Evolutionary conservation across 2,329 filamentous ascomycete genomes (phyloP), one percentile per base, ranked within the genome.

Genomic region (Harringtonia aguacate): DNA sequence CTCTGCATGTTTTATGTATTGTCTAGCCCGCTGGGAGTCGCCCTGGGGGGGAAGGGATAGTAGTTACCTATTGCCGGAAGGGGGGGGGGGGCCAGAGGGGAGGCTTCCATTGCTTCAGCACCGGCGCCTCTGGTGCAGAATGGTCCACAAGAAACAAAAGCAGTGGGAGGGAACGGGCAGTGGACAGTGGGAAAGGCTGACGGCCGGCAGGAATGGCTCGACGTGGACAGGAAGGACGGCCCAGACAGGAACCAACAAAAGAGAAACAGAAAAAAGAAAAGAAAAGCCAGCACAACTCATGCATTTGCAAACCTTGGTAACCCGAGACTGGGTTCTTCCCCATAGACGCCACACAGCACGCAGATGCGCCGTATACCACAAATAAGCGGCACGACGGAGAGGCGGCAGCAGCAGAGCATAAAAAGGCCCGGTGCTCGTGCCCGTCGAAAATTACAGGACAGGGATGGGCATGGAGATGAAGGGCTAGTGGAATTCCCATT

Each of bases 1-100:
- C 36, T 39, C 34, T 39, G 22, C 8, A 22, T 37, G 45, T 44
- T 46, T 46, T 44, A 43, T 36, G 36, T 46, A 18, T 18, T 39
- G 44, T 46, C 29, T 31, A 36, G 36, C 31, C 33, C 36, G 36
- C 27, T 36, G 17, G 13, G 30, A 28, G 35, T 36, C 30, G 35
- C 44, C 30, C 28, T 43, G 29, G 34, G 30, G 27, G 18, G 21
- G 36, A 46, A 43, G 22, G 31, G 4, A 37, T 36, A 40, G 31
- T 13, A 35, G 31, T 33, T 40, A 24, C n/a, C 29, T 14, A 5
- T 24, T 33, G 30, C 20, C 13, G 13, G 7, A 30, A 21, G 38
- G 21, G 21, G 24, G 24, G n/a, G 18, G 34, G 20, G 39, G 37
- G 22, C n/a, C n/a, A n/a, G n/a, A n/a, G n/a, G 29, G 14, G 34